A percentile compares a stretch with the other conserved stretches of the same genome.
Conservation (phyloP, 73 alveolate genomes). For the Paramecium caudatum region DNA sequence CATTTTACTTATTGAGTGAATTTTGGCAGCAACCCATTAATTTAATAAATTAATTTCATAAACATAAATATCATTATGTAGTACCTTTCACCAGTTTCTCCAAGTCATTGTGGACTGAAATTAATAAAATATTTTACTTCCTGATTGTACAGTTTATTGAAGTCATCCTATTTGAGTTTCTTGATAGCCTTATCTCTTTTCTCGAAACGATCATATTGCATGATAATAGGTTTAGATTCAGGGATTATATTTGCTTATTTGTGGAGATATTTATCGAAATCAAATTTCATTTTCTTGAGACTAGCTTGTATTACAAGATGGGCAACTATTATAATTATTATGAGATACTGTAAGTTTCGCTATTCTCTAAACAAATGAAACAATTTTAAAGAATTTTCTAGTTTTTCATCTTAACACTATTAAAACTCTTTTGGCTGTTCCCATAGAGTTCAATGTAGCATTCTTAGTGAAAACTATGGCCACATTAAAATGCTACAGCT, state of each 20-base stretch:
- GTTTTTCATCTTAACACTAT: conserved; percentile 29
- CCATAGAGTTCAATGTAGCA: conserved; percentile 54
- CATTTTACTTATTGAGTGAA: neutral
- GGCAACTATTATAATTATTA: neutral
- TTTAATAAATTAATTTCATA: neutral
- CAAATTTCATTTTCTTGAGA: neutral
- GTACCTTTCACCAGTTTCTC: conserved; percentile 8
- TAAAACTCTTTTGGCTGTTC: conserved; percentile 1
- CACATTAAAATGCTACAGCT: conserved; percentile 57
- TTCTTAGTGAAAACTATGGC: conserved; percentile 41
- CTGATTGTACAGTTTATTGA: neutral
- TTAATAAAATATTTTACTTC: neutral
- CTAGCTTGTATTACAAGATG: neutral
- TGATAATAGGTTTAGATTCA: neutral
- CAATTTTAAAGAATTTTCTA: conserved; percentile 11
- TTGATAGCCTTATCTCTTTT: conserved; percentile 18
- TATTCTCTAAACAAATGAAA: conserved; percentile 53
- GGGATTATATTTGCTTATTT: conserved; percentile 5
- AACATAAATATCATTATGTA: neutral
- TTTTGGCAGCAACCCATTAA: conserved; percentile 57
- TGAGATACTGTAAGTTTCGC: neutral
- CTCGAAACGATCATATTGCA: neutral
- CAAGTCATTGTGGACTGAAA: neutral
- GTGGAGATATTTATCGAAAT: conserved; percentile 13
- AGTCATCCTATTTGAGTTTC: conserved; percentile 32